Base-by-base conservation (phyloP, 2,329 filamentous ascomycete genomes). In the Cladosporium sp. region DNA sequence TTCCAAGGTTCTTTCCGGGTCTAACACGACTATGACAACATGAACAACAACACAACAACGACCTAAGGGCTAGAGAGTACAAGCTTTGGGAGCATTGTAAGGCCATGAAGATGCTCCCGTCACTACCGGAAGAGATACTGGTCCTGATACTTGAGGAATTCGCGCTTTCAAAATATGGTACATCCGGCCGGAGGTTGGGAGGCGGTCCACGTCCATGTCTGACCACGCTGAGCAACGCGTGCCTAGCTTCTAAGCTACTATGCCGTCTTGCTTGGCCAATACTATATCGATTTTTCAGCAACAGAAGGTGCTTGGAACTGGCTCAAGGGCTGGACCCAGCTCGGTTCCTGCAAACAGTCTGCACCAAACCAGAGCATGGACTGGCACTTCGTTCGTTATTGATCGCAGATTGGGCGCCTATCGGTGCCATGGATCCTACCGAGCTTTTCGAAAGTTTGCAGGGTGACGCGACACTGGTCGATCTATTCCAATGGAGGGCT, bases 401-500 rank as follows among this genome's bases (percentile, higher is more conserved):
- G 7, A 41, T 38, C 6, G 15, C 12, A 5, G 2, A 10, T 12
- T 63, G 60, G 60, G 49, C 8, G 2, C 4, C 21, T 11, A 7
- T 63, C 21, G 32, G 55, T n/a, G 24, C 32, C 14, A 54, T 63
- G 32, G 47, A 63, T 4, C 10, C 14, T 12, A 3, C 8, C 2
- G 32, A 63, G 8, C 3, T 55, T 11, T 63, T 63, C 10, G 47
- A 55, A 28, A 30, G 32, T 3, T 28, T 63, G 11, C 49, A 63
- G 24, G 7, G 47, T 5, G 60, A 63, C 12, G 49, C 32, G 3
- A 63, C 60, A n/a, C 11, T 63, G 10, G 32, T 24, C 2, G 60
- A 32, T 15, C 34, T 63, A 8, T 63, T 63, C 49, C 34, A 41
- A 4, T 63, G 60, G 60, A 49, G 60, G 15, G 24, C 60, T 7